Base-by-base conservation (phyloP, 768 basidiomycete genomes). In the Trametes villosa region DNA sequence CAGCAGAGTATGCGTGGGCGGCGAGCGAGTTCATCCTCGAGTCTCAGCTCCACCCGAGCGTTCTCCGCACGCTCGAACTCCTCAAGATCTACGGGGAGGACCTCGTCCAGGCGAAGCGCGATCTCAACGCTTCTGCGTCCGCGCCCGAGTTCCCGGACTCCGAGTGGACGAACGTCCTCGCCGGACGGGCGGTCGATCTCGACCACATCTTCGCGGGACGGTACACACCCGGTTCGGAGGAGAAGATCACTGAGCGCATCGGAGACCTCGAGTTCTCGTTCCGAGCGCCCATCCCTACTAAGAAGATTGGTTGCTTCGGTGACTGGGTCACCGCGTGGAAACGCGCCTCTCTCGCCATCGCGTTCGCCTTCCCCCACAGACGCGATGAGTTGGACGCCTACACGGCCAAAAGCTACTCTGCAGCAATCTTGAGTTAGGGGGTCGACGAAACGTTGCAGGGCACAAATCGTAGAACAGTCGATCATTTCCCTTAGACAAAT, bases 301-400 rank as follows among this genome's bases (percentile, higher is more conserved):
- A 56, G 38, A 57, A 18, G 11, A 63, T 75, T 53, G 26, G 27
- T n/a, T 63, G 64, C 22, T 29, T 29, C 2, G 53, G 58, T 3
- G 66, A 76, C 6, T 76, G 72, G 72, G 30, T 57, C 38, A 30
- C 51, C 6, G 72, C 74, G 0, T 75, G 68, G 65, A 29, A 59
- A 8, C 9, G 18, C 0, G 46, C 60, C 17, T 18, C 41, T 8
- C 38, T 54, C 41, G 72, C 74, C 1, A 59, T 59, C 38, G 0
- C n/a, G 0, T 76, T 68, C 51, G 63, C 63, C 1, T 75, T 73
- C 53, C 71, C 70, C 0, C 69, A 75, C 50, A 60, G 72, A 9
- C 9, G 31, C 3, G 18, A 47, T 0, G 71, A 77, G 44, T 69
- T 77, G 18, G n/a, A n/a, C n/a, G n/a, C 33, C 33, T 34, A 34